Percentiles rank a stretch among this genome's conserved stretches.
phyloP scores from a whole-genome alignment of 1,139 yeast species.

The Scheffersomyces lignicola region DNA sequence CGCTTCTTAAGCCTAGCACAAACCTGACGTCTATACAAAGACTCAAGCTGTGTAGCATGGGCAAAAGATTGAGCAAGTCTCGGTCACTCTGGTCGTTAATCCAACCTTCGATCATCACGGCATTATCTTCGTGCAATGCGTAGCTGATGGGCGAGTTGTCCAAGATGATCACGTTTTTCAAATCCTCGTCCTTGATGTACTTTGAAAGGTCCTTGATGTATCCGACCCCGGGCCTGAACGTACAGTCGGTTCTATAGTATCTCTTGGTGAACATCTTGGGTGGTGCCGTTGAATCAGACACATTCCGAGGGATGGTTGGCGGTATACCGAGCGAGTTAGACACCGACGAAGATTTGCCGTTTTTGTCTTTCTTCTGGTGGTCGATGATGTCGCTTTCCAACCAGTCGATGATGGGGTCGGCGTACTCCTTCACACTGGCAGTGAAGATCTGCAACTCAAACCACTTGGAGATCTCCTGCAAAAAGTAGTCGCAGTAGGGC shows the following conservation, averaged over 20 bases:
- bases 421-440: constrained; percentile 92
- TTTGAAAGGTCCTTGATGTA: constrained; percentile 81
- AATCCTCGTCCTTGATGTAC: constrained; percentile 50
- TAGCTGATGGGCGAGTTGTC: constrained; percentile 94
- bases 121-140: constrained; percentile 80
- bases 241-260: constrained; percentile 79
- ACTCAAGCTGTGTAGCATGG: constrained; percentile 77
- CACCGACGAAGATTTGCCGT: background rate
- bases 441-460: constrained; percentile 87
- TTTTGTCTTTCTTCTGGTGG: constrained; percentile 11
- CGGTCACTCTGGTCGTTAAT: constrained; percentile 90
- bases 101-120: constrained; percentile 96
- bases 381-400: constrained; percentile 46
- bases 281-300: background rate
- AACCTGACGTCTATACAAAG: constrained; percentile 85
- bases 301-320: background rate
- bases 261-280: constrained; percentile 51
- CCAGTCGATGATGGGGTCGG: constrained; percentile 96
- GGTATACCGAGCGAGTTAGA: background rate
- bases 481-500: constrained; percentile 85
- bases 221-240: constrained; percentile 74
- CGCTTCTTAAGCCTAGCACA: constrained; percentile 71
- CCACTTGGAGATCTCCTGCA: constrained; percentile 81
- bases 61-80: constrained; percentile 76
- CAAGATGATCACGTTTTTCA: constrained; percentile 73